Evolutionary conservation across 306 rosid species (phyloP).

Genomic region (Trifolium dubium): DNA sequence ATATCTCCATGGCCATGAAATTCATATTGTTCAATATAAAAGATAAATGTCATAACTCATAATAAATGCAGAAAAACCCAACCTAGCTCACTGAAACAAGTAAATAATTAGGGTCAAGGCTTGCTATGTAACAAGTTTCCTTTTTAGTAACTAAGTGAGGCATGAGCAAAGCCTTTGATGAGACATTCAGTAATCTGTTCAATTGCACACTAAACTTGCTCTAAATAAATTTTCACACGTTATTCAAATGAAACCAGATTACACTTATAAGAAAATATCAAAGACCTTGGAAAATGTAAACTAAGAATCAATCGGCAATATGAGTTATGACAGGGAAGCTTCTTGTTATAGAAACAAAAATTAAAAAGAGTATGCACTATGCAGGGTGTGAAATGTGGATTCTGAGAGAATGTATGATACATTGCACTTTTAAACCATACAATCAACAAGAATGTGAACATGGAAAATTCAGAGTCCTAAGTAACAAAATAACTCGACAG

Average conservation of each 20-base stretch:
- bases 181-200: conserved; percentile 8
- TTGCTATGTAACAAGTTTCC: background rate
- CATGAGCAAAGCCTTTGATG: conserved; percentile 5
- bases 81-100: background rate
- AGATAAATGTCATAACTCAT: background rate
- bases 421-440: background rate
- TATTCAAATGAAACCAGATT: conserved; percentile 29
- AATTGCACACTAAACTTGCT: conserved; percentile 30
- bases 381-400: background rate
- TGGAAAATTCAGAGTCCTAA: background rate
- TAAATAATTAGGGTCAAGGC: conserved; percentile 16
- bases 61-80: conserved; percentile 2
- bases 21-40: background rate
- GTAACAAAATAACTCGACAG: conserved; percentile 10
- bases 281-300: conserved; percentile 8
- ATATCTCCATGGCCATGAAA: background rate
- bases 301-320: conserved; percentile 1
- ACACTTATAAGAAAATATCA: conserved; percentile 21
- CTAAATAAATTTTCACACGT: conserved; percentile 4
- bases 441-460: conserved; percentile 1
- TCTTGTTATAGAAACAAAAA: background rate
- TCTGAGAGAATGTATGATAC: background rate
- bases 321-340: background rate
- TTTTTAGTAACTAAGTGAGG: background rate
- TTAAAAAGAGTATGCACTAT: background rate